Conservation (phyloP, 345 rosid species). For the Camelina sativa region DNA sequence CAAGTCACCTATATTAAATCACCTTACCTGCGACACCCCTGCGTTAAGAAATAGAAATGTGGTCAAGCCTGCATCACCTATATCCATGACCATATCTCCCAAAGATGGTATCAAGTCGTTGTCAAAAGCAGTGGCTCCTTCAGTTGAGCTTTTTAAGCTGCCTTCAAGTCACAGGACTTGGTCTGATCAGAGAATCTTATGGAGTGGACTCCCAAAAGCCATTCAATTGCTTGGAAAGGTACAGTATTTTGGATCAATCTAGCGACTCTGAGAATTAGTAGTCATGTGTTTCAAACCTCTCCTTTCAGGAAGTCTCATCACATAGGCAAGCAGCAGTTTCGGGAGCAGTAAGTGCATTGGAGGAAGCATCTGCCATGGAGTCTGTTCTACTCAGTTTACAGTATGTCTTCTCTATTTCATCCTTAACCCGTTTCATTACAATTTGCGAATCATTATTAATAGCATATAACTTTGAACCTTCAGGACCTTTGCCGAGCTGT, state of each 20-base stretch:
- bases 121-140: conserved; percentile 37
- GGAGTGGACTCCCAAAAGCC: conserved; percentile 47
- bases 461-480: conserved; percentile 13
- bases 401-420: conserved; percentile 39
- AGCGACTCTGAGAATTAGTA: conserved; percentile 1
- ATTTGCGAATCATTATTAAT: background rate
- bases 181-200: conserved; percentile 45
- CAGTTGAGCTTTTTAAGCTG: conserved; percentile 40
- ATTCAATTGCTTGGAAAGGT: conserved; percentile 55
- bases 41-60: conserved; percentile 39
- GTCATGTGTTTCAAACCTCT: conserved; percentile 23
- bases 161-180: conserved; percentile 44
- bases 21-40: conserved; percentile 35
- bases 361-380: conserved; percentile 54
- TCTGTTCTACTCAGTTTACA: conserved; percentile 46
- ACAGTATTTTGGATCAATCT: background rate
- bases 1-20: conserved; percentile 33
- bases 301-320: conserved; percentile 46
- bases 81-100: conserved; percentile 30
- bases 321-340: conserved; percentile 46
- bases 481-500: conserved; percentile 51
- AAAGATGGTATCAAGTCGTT: conserved; percentile 38
- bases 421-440: background rate
- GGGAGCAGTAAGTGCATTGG: conserved; percentile 47
- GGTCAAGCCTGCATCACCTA: conserved; percentile 29